Evolutionary conservation across 306 rosid species (phyloP).

Genomic region (Herpetospermum pedunculosum): DNA sequence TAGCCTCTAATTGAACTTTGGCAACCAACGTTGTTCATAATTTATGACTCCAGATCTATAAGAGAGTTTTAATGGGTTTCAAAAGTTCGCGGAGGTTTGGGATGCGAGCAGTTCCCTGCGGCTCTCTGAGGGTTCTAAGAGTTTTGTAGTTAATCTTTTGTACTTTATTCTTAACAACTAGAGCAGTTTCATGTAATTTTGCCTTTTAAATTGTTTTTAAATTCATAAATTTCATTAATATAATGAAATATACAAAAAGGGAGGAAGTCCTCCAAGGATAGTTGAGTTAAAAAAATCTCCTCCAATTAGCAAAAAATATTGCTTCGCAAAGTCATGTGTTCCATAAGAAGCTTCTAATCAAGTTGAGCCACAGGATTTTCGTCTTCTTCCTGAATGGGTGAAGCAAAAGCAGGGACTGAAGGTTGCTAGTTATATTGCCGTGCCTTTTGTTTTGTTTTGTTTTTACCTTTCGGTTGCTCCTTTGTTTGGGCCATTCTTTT

Average conservation of each 20-base stretch:
- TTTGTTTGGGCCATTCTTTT: neutral
- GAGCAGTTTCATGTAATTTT: neutral
- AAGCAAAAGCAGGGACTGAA: neutral
- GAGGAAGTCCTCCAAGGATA: neutral
- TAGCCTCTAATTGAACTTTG: neutral
- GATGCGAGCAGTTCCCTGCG: neutral
- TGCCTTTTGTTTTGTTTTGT: neutral
- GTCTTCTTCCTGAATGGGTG: neutral
- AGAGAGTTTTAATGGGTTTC: neutral
- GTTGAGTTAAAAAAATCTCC: no score
- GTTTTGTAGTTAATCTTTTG: neutral
- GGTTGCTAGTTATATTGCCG: neutral
- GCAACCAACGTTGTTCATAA: neutral
- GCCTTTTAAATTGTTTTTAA: neutral
- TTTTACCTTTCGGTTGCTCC: no score
- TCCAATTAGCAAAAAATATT: no score
- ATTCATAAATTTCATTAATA: neutral
- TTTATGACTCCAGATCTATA: neutral
- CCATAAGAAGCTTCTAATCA: no score
- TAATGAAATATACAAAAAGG: neutral
- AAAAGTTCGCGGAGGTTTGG: neutral
- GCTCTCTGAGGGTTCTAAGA: neutral
- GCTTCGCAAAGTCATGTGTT: neutral
- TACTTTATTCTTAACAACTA: neutral
- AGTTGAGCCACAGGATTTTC: no score